Evolutionary conservation across 768 basidiomycete genomes (phyloP), one percentile per base, ranked within the genome.

Genomic region (Lactifluus subvellereus): DNA sequence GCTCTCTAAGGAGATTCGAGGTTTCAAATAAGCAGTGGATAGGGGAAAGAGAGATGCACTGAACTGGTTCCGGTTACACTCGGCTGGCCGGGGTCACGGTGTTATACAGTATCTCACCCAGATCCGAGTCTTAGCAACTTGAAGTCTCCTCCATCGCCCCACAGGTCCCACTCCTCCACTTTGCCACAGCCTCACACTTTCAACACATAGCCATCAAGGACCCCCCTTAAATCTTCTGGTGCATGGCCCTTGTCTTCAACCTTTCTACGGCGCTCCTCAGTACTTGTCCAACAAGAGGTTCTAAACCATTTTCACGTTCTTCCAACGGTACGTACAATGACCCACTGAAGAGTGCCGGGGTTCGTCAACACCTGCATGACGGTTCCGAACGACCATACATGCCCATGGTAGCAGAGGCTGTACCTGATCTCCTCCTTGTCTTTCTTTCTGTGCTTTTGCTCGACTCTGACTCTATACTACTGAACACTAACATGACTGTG

Each of bases 391-490:
- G 35, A 10, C 38, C 8, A n/a, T 38, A 53, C 38, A 37, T 53
- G 37, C 52, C 35, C 9, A 33, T 53, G 22, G 52, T 53, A 18
- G 52, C 52, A 13, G 52, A 53, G 4, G 14, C 37, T 14, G 52
- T 53, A n/a, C 52, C 52, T 22, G 52, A n/a, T 2, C 52, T 53
- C 35, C 7, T 53, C 35, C 52, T 20, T 6, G 18, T 53, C 32
- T 51, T 14, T 32, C 33, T 3, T 51, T 51, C 50, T 51, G 18
- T 51, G 16, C 50, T 54, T 45, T 16, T 33, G 45, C 8, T 30
- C 35, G 54, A 1, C 54, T 56, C 14, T 80, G 74, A 76, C 27
- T 80, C 81, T 67, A 69, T 82, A 30, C 70, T 70, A 59, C 27
- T 27, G 27, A 71, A 76, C 6, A 69, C 68, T 45, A 68, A 69